Conservation (phyloP, 345 rosid genomes). For the Acer saccharum region DNA sequence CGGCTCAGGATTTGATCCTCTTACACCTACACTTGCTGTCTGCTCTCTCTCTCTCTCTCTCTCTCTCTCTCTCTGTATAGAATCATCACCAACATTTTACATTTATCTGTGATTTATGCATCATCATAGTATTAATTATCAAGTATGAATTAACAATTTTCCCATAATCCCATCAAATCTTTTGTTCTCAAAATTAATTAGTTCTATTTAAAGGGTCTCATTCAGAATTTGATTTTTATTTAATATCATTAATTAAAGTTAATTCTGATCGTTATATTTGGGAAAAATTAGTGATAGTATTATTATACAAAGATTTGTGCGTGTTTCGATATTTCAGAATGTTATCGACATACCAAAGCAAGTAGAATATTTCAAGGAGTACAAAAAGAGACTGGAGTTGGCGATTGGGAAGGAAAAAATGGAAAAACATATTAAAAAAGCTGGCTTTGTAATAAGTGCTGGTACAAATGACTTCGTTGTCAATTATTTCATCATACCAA, state of each 20-base stretch:
- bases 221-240: too few relatives aligned
- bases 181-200: too few relatives aligned
- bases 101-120: neutral
- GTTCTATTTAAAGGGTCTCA: too few relatives aligned
- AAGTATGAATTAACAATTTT: too few relatives aligned
- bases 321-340: too few relatives aligned
- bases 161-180: too few relatives aligned
- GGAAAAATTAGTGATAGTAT: too few relatives aligned
- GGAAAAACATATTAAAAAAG: constrained; percentile 36
- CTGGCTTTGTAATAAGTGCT: constrained; percentile 43
- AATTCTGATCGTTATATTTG: too few relatives aligned
- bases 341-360: constrained; percentile 39
- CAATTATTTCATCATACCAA: constrained; percentile 58
- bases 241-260: too few relatives aligned
- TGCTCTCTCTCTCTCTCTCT: constrained; percentile 13
- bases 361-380: constrained; percentile 56
- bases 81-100: neutral
- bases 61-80: constrained; percentile 3
- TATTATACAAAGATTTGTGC: too few relatives aligned
- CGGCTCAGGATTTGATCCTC: constrained; percentile 80
- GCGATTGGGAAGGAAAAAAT: constrained; percentile 40
- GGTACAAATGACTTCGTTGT: constrained; percentile 67
- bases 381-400: constrained; percentile 41
- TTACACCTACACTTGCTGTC: constrained; percentile 62
- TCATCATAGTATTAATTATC: neutral